Evolutionary conservation across 495 filamentous ascomycete species (phyloP).

Genomic region (Talaromyces adpressus): DNA sequence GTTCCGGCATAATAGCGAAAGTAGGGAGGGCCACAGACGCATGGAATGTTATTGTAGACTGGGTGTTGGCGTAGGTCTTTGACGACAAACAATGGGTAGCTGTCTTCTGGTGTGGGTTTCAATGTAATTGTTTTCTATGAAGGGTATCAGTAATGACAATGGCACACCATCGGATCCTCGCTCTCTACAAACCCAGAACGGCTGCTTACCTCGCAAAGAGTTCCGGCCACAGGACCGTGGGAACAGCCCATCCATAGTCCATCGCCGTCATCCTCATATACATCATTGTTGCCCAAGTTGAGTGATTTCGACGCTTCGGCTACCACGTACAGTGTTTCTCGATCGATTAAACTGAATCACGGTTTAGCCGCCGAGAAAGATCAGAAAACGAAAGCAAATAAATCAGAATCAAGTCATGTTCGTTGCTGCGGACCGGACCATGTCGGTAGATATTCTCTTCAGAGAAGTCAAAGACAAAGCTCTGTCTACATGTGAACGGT

Average conservation of each 20-base stretch:
- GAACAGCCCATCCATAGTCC: conserved; percentile 40
- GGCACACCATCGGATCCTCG: neutral
- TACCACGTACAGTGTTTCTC: conserved; percentile 48
- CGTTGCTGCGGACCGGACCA: neutral
- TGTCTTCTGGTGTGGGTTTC: conserved; percentile 26
- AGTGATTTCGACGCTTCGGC: conserved; percentile 45
- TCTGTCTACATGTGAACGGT: neutral
- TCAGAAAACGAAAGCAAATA: neutral
- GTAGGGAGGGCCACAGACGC: conserved; percentile 31
- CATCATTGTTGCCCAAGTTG: conserved; percentile 19
- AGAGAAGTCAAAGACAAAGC: neutral
- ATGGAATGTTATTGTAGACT: conserved; percentile 32
- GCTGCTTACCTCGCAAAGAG: neutral
- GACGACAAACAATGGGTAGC: conserved; percentile 29
- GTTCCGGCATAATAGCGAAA: conserved; percentile 45
- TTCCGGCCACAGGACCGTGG: conserved; percentile 32
- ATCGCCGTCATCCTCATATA: conserved; percentile 29
- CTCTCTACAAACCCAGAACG: too few species aligned
- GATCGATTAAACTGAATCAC: conserved; percentile 45
- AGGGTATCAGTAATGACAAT: neutral
- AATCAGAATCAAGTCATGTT: neutral
- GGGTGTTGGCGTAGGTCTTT: conserved; percentile 32
- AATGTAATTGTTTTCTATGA: conserved; percentile 24
- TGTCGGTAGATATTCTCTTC: neutral
- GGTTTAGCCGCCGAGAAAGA: neutral